Evolutionary conservation across 2,329 filamentous ascomycete species (phyloP), one percentile per base, ranked within the genome.

Genomic region (Didymella pinodella): DNA sequence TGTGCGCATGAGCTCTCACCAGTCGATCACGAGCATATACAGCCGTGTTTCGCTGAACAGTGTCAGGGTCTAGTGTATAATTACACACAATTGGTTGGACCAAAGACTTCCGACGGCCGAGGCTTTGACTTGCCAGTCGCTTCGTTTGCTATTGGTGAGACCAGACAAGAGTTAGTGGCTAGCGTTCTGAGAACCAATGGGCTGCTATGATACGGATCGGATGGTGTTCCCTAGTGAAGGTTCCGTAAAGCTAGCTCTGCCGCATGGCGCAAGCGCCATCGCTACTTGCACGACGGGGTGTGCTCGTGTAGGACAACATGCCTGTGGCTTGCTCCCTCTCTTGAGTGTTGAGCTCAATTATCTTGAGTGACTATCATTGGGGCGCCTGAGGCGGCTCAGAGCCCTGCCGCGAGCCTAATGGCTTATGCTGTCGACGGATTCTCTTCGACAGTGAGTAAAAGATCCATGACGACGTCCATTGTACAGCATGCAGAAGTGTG

Each of bases 11-110:
- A 48, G 48, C 53, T 60, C 40, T 50, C 44, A 47, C 48, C 48
- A 54, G 49, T 62, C 48, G 58, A 61, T 66, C 34, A 48, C 60
- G 47, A 63, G 49, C 55, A 61, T 63, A 61, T 64, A 63, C 58
- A 62, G 61, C 65, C 65, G 65, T 62, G 54, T 62, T 65, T 52
- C 63, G 63, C 63, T 65, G 56, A 62, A 64, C 48, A 55, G 43
- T 38, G 43, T 52, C 50, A 62, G 63, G 63, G 56, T 57, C 38
- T 61, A 20, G 26, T 26, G 43, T n/a, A 54, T 20, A 28, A 28
- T 32, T 31, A 32, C 32, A n/a, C 38, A 45, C 47, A 46, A 65
- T 69, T 68, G 64, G 65, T 45, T 34, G n/a, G 18, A 32, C 26
- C 44, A 47, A 11, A 48, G 22, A 51, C 54, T 57, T 48, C 36